A percentile compares a stretch with the other conserved stretches of the same genome.
Conservation (phyloP, 352 stramenopile species). For the Blastocystis hominis region DNA sequence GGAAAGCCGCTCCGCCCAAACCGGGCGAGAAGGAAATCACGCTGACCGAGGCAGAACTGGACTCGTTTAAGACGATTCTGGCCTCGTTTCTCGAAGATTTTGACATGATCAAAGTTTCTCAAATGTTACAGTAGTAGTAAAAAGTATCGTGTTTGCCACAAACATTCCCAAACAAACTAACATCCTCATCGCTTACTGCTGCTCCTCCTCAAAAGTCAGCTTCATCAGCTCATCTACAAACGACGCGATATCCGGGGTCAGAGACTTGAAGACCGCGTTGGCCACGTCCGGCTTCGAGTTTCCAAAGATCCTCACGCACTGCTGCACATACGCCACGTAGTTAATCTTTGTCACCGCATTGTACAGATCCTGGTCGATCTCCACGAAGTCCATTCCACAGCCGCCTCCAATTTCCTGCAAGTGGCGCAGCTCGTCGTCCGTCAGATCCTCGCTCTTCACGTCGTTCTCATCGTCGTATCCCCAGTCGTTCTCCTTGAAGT, state of each 20-base stretch:
- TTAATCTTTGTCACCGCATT: constrained; percentile 21
- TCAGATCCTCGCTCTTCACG: background rate
- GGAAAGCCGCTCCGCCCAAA: background rate
- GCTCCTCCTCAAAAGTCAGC: no score
- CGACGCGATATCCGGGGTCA: background rate
- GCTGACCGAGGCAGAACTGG: background rate
- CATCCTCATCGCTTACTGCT: background rate
- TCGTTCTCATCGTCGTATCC: constrained; percentile 28
- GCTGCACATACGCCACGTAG: background rate
- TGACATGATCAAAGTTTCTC: background rate
- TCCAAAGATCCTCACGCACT: background rate
- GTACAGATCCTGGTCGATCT: constrained; percentile 44
- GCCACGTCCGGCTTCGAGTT: background rate
- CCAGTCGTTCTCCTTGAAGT: constrained; percentile 46
- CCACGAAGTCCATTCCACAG: background rate
- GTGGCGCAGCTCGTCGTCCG: constrained; percentile 21
- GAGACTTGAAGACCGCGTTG: background rate
- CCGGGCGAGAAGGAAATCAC: background rate
- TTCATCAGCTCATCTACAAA: background rate
- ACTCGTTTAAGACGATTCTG: background rate
- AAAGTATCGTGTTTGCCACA: background rate
- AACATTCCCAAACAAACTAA: background rate
- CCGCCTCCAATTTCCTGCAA: constrained; percentile 1
- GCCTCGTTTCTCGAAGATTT: background rate
- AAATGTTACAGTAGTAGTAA: background rate